phyloP scores from a whole-genome alignment of 179 eudicot species.

The Beta macrorhiza region DNA sequence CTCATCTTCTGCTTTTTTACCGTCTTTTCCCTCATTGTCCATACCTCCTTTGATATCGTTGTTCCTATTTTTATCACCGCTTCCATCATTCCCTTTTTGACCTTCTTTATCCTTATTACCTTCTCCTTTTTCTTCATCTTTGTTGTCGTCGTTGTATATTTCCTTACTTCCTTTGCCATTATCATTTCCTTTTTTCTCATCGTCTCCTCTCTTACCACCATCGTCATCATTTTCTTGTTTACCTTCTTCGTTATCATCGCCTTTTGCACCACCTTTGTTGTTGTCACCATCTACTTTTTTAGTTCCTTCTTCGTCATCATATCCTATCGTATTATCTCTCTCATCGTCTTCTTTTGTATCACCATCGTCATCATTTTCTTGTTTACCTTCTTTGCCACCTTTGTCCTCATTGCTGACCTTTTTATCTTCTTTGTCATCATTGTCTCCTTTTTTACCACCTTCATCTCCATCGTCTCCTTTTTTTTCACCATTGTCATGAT shows the following conservation, averaged over 20 bases:
- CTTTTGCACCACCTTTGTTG: not conserved
- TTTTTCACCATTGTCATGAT: not conserved
- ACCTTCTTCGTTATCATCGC: not conserved
- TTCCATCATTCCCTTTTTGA: not conserved
- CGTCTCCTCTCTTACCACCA: not conserved
- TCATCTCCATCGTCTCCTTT: not conserved
- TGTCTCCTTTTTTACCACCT: not conserved
- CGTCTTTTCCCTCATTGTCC: not conserved
- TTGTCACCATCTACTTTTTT: not conserved
- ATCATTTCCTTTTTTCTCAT: not conserved
- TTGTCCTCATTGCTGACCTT: not conserved
- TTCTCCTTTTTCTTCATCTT: not conserved
- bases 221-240: not conserved
- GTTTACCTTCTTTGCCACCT: not conserved
- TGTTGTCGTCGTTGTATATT: not conserved
- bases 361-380: not conserved
- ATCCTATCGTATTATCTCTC: too few relatives aligned
- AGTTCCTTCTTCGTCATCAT: not conserved
- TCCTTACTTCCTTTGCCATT: not conserved
- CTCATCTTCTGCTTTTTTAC: not conserved
- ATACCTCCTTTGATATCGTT: not conserved
- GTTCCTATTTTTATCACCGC: not conserved
- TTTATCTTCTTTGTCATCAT: not conserved
- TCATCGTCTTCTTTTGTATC: not conserved
- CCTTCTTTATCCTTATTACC: not conserved